Conservation (phyloP, 2,329 filamentous ascomycete genomes). For the Diaporthe citriasiana region DNA sequence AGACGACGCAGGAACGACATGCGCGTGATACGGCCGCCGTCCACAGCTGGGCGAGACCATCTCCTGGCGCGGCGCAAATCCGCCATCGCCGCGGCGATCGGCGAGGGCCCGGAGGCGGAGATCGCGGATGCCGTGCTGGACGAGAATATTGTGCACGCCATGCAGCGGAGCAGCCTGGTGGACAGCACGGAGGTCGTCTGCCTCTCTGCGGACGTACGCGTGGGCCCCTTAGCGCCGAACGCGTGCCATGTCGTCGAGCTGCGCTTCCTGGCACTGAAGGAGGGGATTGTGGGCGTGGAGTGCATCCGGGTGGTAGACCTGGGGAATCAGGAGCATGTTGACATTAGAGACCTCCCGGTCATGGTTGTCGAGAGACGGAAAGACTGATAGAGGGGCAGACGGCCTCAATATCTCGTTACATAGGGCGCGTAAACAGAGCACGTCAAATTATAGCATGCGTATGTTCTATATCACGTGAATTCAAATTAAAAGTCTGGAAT, state of each 20-base stretch:
- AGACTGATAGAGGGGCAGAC: constrained; percentile 23
- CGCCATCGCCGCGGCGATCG: constrained; percentile 41
- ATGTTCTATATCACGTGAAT: background rate
- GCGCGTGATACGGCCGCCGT: constrained; percentile 66
- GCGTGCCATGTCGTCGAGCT: constrained; percentile 82
- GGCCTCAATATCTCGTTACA: background rate
- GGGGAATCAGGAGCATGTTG: constrained; percentile 80
- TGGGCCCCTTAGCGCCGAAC: constrained; percentile 79
- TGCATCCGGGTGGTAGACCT: constrained; percentile 81
- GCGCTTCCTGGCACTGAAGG: constrained; percentile 76
- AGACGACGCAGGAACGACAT: constrained; percentile 72
- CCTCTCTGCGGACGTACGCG: constrained; percentile 79
- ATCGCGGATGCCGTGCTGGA: constrained; percentile 78
- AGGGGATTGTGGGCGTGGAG: constrained; percentile 79
- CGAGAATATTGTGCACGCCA: constrained; percentile 78
- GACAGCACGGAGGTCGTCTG: constrained; percentile 80
- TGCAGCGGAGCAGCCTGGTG: constrained; percentile 75
- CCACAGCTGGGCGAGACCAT: constrained; percentile 60
- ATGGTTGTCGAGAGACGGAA: constrained; percentile 66
- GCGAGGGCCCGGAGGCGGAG: constrained; percentile 44
- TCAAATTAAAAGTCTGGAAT: background rate
- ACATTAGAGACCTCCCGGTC: constrained; percentile 80
- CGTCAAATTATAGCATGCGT: background rate
- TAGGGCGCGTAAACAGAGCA: constrained; percentile 13
- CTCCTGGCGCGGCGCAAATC: constrained; percentile 51